Evolutionary conservation across 805 yeast genomes (phyloP).

Genomic region (Metschnikowia henanensis): DNA sequence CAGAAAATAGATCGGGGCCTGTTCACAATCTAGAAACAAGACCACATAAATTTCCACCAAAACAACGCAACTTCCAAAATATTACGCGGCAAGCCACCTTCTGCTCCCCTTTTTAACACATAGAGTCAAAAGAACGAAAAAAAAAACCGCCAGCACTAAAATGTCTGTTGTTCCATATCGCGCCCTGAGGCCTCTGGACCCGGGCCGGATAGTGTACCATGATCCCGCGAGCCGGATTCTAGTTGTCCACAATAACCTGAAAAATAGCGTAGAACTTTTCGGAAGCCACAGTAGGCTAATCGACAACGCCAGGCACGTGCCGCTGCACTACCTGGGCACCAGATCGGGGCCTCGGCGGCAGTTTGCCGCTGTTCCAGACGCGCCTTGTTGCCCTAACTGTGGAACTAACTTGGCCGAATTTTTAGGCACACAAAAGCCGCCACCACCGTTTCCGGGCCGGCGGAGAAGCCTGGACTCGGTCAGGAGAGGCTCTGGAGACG

Average conservation of each 20-base stretch:
- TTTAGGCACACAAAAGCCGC: background rate
- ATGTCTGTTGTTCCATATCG: slow-evolving; percentile 44
- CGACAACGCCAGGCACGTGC: background rate
- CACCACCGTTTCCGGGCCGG: background rate
- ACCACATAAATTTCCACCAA: no score
- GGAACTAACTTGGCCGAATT: slow-evolving; percentile 13
- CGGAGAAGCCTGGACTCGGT: background rate
- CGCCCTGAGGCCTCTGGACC: slow-evolving; percentile 12
- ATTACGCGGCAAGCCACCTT: no score
- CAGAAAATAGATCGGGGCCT: no score
- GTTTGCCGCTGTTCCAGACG: background rate
- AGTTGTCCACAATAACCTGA: slow-evolving; percentile 34
- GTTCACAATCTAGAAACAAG: no score
- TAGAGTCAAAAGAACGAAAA: background rate
- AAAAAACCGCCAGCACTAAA: background rate
- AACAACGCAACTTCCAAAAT: no score
- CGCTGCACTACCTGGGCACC: background rate
- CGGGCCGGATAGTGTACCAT: slow-evolving; percentile 33
- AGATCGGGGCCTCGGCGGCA: background rate
- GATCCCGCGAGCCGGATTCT: slow-evolving; percentile 35
- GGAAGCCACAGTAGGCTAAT: slow-evolving; percentile 15
- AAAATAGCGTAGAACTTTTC: slow-evolving; percentile 27
- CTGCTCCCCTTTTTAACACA: no score
- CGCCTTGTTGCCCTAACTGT: slow-evolving; percentile 14
- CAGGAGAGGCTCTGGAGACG: background rate